Base-by-base conservation (phyloP, 768 basidiomycete species). In the Auricularia heimuer region DNA sequence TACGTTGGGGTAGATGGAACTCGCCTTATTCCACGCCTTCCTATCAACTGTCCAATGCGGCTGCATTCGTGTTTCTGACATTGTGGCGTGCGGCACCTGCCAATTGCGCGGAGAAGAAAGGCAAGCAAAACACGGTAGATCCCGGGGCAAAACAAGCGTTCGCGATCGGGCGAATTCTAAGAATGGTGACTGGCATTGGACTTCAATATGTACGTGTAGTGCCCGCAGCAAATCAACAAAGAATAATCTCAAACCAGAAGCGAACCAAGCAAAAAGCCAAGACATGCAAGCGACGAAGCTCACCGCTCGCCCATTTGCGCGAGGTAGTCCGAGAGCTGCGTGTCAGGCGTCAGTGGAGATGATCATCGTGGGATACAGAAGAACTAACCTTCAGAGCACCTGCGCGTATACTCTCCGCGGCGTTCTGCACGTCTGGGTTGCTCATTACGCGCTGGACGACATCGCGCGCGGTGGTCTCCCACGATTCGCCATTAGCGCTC, bases 401-500 rank as follows among this genome's bases (percentile, higher is more conserved):
- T 4, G 81, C 77, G 68, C 94, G 77, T 62, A 96, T 85, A 65
- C 79, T 90, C 70, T 94, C 92, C 1, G 85, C 88, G 16, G 88
- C 80, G 69, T 88, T 90, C 78, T 94, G 92, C 35, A 94, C 90
- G 69, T 96, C 92, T 0, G 90, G 90, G 70, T 93, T 93, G 1
- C 89, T 79, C 71, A 97, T 76, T 33, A 95, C 83, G 68, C 84
- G 82, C 11, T 84, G 74, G 47, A 94, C 79, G 0, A 86, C 86
- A 66, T 96, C 94, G 72, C 84, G 84, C 45, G 93, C 93, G 3
- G 86, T 87, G 33, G 71, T 66, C 72, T 87, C 85, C 16, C 85
- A 65, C 56, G 72, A 12, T 80, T 83, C 3, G 89, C 85, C 42
- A 86, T 74, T 86, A 24, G 82, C 87, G 37, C 74, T 68, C 61